Conservation (phyloP, 257 asterid genomes). For the Gentiana straminea region DNA sequence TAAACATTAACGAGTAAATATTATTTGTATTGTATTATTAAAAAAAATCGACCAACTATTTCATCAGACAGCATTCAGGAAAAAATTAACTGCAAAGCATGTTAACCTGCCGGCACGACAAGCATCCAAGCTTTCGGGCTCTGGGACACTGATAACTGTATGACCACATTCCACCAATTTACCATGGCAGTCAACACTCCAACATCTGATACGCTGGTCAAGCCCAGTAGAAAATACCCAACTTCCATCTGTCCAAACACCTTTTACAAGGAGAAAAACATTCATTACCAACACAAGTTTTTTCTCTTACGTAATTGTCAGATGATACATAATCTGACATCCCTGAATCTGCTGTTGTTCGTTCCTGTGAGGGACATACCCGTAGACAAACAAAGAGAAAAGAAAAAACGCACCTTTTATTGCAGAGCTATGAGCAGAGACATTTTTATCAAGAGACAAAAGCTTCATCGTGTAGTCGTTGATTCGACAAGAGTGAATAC, state of each 20-base stretch:
- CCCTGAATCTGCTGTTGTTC: background rate
- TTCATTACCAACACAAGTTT: background rate
- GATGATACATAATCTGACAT: background rate
- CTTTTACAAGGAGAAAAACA: constrained; percentile 20
- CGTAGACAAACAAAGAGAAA: background rate
- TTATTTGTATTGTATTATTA: too few species aligned
- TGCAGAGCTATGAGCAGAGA: constrained; percentile 89
- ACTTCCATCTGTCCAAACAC: constrained; percentile 86
- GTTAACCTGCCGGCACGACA: constrained; percentile 47
- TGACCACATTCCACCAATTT: constrained; percentile 49
- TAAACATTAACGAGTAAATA: background rate
- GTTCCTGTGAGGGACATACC: background rate
- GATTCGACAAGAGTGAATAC: constrained; percentile 22
- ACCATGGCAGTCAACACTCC: constrained; percentile 40
- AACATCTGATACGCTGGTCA: constrained; percentile 90
- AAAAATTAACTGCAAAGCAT: background rate
- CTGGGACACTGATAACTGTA: constrained; percentile 73
- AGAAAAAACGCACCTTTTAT: constrained; percentile 55
- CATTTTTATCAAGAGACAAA: constrained; percentile 32
- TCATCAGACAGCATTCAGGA: constrained; percentile 1
- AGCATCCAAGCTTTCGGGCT: constrained; percentile 92
- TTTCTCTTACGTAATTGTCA: background rate
- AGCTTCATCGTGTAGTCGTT: constrained; percentile 38
- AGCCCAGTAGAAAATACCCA: constrained; percentile 92
- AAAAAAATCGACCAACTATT: background rate